phyloP scores from a whole-genome alignment of 257 asterid species.

The Solanum peruvianum region DNA sequence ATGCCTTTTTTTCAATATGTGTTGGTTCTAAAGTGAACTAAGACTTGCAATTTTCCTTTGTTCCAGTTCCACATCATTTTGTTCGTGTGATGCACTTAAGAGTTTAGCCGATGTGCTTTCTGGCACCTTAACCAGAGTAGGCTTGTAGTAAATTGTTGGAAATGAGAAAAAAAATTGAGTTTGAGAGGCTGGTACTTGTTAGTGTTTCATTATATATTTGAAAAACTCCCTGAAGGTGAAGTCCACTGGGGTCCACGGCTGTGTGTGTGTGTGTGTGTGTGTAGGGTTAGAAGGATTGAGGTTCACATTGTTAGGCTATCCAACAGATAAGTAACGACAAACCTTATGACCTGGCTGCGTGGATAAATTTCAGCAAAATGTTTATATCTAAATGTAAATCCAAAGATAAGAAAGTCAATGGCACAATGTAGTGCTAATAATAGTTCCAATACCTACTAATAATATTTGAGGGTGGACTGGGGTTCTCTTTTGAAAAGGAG shows the following conservation, averaged over 20 bases:
- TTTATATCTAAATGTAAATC: neutral
- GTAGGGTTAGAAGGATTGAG: neutral
- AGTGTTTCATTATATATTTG: neutral
- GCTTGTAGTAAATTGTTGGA: neutral
- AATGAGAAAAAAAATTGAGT: neutral
- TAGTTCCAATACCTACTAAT: neutral
- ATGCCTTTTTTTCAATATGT: neutral
- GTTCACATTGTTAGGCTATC: neutral
- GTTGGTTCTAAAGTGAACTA: neutral
- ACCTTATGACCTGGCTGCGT: neutral
- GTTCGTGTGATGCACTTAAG: neutral
- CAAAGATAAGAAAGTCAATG: neutral
- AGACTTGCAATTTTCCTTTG: neutral
- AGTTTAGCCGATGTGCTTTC: neutral
- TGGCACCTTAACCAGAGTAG: neutral
- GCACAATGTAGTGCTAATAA: neutral
- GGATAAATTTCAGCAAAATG: neutral
- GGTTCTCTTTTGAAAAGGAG: neutral
- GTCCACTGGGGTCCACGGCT: neutral
- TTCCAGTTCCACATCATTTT: neutral
- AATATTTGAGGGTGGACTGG: neutral
- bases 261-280: neutral
- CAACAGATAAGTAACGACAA: neutral
- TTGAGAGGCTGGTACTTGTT: neutral
- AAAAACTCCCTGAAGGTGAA: neutral